Conservation (phyloP, 345 rosid genomes). For the Melaleuca alternifolia region DNA sequence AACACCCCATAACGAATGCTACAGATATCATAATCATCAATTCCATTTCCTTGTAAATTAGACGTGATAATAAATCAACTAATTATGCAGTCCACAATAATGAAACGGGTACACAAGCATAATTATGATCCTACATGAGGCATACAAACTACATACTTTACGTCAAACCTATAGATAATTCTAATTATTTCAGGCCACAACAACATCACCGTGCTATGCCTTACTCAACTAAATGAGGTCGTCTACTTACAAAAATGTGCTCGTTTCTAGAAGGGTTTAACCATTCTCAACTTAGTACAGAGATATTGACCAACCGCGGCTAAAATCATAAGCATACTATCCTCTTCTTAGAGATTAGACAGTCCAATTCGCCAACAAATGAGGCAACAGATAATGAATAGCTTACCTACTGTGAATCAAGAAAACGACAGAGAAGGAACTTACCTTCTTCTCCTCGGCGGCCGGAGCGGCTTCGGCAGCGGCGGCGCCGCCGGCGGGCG, state of each 20-base stretch:
- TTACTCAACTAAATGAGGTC: neutral
- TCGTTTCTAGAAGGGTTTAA: neutral
- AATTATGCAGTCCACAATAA: too few species aligned
- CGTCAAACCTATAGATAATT: too few species aligned
- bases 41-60: too few species aligned
- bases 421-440: neutral
- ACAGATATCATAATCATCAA: too few species aligned
- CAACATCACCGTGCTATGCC: neutral
- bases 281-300: neutral
- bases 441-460: slow-evolving; percentile 80
- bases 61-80: too few species aligned
- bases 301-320: neutral
- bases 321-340: too few species aligned
- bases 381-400: neutral
- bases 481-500: slow-evolving; percentile 33
- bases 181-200: too few species aligned
- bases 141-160: too few species aligned
- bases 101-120: too few species aligned
- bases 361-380: neutral
- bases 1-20: too few species aligned
- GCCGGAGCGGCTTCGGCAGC: slow-evolving; percentile 48
- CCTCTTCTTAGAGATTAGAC: neutral
- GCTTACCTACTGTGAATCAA: neutral
- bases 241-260: neutral
- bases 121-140: too few species aligned